Percentiles rank a stretch among this genome's conserved stretches.
Evolutionary conservation across 768 basidiomycete species (phyloP).

Genomic region (Tulasnella calospora): DNA sequence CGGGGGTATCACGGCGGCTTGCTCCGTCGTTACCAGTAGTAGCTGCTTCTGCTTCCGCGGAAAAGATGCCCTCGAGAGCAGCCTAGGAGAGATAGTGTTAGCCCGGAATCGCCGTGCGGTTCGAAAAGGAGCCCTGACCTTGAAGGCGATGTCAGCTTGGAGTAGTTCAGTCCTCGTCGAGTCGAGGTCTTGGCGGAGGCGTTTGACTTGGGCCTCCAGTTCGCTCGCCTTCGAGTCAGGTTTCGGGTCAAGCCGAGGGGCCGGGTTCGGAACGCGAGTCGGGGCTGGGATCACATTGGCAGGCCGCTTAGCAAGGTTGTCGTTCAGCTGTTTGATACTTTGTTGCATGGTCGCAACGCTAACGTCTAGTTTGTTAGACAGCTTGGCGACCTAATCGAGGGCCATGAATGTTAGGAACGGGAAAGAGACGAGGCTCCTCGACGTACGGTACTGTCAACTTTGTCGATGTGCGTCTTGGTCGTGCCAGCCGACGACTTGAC

Average conservation of each 20-base stretch:
- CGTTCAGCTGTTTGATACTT: neutral
- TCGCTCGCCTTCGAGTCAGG: neutral
- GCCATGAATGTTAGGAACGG: neutral
- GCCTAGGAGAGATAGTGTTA: neutral
- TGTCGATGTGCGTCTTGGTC: neutral
- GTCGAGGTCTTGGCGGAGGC: neutral
- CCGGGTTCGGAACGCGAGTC: neutral
- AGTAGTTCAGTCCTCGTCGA: neutral
- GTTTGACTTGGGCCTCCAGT: neutral
- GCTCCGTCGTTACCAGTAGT: neutral
- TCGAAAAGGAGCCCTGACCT: neutral
- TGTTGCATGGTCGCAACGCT: neutral
- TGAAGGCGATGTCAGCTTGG: neutral
- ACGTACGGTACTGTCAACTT: neutral
- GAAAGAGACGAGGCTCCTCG: neutral
- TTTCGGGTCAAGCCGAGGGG: neutral
- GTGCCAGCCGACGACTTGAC: neutral
- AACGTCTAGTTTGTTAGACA: neutral
- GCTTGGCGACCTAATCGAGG: neutral
- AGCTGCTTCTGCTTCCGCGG: neutral
- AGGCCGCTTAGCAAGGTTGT: neutral
- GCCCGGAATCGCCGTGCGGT: neutral
- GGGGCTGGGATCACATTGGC: neutral
- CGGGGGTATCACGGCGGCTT: neutral
- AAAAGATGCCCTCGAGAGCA: neutral